Evolutionary conservation across 2,329 filamentous ascomycete species (phyloP).

Genomic region (Teratosphaeria gauchensis): DNA sequence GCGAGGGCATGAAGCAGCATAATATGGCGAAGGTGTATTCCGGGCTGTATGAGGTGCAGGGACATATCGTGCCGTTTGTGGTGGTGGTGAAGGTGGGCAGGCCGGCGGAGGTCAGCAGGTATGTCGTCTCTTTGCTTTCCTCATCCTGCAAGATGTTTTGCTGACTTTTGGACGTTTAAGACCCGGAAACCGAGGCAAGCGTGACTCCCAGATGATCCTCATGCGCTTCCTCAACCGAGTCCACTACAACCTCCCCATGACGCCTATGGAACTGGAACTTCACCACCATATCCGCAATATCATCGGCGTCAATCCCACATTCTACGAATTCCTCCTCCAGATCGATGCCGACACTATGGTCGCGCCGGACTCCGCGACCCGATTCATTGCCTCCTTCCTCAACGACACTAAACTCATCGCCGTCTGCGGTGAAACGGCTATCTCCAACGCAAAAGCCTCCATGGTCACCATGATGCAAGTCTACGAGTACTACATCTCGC

Average conservation of each 20-base stretch:
- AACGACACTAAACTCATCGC: constrained; percentile 90
- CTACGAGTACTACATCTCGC: constrained; percentile 99
- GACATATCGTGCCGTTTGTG: constrained; percentile 94
- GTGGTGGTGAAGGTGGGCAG: constrained; percentile 94
- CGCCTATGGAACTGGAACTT: constrained; percentile 91
- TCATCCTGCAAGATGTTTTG: background rate
- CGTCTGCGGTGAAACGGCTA: constrained; percentile 85
- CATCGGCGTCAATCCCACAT: constrained; percentile 95
- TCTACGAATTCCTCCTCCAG: constrained; percentile 94
- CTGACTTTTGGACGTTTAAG: constrained; percentile 23
- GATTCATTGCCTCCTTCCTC: constrained; percentile 84
- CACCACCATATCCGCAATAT: constrained; percentile 98
- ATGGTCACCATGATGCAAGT: constrained; percentile 99
- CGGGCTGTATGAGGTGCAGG: constrained; percentile 92
- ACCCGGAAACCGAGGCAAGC: constrained; percentile 95
- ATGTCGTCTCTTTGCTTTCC: constrained; percentile 24
- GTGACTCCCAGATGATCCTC: constrained; percentile 95
- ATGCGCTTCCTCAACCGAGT: constrained; percentile 99
- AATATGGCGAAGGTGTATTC: constrained; percentile 99
- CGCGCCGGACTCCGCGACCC: constrained; percentile 76
- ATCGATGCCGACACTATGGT: constrained; percentile 97
- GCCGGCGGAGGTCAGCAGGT: constrained; percentile 57
- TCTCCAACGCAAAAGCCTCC: constrained; percentile 87
- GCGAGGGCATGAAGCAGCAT: constrained; percentile 93
- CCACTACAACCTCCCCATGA: constrained; percentile 96